These are phyloP conservation scores for Spinacia oleracea DNA, from an alignment of 179 eudicot species.

Conservation along the genomic window DNA sequence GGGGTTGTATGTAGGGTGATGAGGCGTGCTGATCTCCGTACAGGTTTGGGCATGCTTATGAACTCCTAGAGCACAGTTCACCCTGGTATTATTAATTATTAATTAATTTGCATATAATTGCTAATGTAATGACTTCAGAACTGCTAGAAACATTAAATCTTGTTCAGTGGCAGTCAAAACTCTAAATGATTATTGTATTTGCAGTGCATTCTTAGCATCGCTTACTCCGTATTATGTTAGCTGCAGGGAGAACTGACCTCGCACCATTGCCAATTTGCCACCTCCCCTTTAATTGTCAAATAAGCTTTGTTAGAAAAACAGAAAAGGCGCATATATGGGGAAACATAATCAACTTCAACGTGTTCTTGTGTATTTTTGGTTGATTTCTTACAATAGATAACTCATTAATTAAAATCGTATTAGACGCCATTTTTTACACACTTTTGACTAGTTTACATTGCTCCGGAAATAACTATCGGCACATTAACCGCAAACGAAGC, in stretches of 20 bases:
- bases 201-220: constrained; percentile 4
- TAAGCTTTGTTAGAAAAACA: too few relatives aligned
- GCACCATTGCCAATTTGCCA: too few relatives aligned
- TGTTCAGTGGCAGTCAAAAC: constrained; percentile 25
- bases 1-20: constrained; percentile 29
- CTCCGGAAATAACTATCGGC: too few relatives aligned
- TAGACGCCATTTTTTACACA: too few relatives aligned
- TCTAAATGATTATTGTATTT: constrained; percentile 21
- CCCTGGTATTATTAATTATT: constrained; percentile 36
- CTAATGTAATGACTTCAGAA: constrained; percentile 38
- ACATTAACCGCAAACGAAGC: too few relatives aligned
- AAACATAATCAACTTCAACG: too few relatives aligned
- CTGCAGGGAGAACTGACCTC: neutral
- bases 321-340: too few relatives aligned
- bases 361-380: too few relatives aligned
- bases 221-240: neutral
- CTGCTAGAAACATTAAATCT: constrained; percentile 25
- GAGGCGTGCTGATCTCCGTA: constrained; percentile 26
- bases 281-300: too few relatives aligned
- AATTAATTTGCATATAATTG: constrained; percentile 42
- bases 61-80: constrained; percentile 23
- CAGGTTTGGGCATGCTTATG: constrained; percentile 27
- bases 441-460: too few relatives aligned
- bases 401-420: too few relatives aligned
- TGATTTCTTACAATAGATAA: too few relatives aligned